Evolutionary conservation across 306 rosid genomes (phyloP), one percentile per base, ranked within the genome.

Genomic region (Lithocarpus polystachyus): DNA sequence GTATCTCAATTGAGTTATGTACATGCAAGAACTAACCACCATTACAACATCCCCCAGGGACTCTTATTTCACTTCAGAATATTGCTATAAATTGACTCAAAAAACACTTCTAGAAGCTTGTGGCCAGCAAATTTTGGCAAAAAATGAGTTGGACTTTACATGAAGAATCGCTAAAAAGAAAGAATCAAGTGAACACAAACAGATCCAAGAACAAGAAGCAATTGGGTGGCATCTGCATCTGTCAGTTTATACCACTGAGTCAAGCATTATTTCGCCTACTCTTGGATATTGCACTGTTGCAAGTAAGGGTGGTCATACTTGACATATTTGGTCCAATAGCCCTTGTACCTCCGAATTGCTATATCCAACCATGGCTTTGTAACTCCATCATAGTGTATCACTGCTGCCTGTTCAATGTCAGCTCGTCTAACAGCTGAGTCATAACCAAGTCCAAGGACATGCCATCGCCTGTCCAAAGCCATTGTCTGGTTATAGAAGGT

Each of bases 341-440:
- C 75, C 80, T 79, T 93, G 81, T 93, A 89, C 82, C 88, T 88
- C 71, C 89, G 94, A 77, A 88, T 60, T 10, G 88, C 94, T 69
- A 93, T 85, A 56, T 96, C 99, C 82, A 91, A 71, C 99, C 99
- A 96, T 4, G 99, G 99, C 84, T 96, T 96, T 88, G 92, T 87
- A 48, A 89, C 87, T 79, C 99, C 99, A 68, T 96, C 88, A 14
- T 81, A 96, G 86, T 93, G 99, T 81, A 96, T 87, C 61, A 96
- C 97, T 4, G 97, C 98, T 54, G 97, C 96, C 74, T 77, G 84
- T 82, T 89, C 93, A 45, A 96, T 85, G 76, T 80, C 77, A 2
- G 77, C 77, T 74, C 51, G 86, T 74, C 61, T 81, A 12, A 90
- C 76, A 15, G 45, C 75, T 0, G 89, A 77, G 75, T 93, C 86